Evolutionary conservation across 225 moss, liverwort and hornwort species (phyloP).

Genomic region (Straminergon stramineum): DNA sequence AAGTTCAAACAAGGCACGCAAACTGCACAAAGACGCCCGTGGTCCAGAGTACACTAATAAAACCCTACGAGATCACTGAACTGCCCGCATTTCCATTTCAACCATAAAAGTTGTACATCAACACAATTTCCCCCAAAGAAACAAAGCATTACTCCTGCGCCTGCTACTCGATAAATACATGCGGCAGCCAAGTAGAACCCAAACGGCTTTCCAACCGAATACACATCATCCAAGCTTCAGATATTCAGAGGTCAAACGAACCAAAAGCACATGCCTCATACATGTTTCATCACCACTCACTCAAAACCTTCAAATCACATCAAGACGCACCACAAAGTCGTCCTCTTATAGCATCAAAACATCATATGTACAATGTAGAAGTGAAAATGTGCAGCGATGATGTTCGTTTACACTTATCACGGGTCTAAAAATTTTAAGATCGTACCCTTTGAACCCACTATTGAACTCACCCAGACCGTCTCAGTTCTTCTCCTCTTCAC

Average conservation of each 20-base stretch:
- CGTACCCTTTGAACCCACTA: not conserved
- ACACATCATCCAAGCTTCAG: not conserved
- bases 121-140: not conserved
- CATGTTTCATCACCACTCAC: not conserved
- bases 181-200: not conserved
- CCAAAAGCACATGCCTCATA: not conserved
- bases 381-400: constrained; percentile 17
- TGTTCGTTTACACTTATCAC: not conserved
- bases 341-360: constrained; percentile 25
- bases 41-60: not conserved
- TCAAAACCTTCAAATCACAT: not conserved
- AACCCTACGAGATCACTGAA: not conserved
- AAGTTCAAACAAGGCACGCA: not conserved
- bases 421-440: not conserved
- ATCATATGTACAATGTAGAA: constrained; percentile 29
- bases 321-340: not conserved
- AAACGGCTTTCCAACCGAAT: not conserved
- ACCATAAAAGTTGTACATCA: not conserved
- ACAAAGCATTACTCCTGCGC: not conserved
- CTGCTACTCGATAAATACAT: not conserved
- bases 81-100: not conserved
- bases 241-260: not conserved
- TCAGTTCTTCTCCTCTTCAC: not conserved
- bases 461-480: not conserved
- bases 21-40: not conserved